Conservation (phyloP, 345 rosid species). For the Eucalyptus camaldulensis region DNA sequence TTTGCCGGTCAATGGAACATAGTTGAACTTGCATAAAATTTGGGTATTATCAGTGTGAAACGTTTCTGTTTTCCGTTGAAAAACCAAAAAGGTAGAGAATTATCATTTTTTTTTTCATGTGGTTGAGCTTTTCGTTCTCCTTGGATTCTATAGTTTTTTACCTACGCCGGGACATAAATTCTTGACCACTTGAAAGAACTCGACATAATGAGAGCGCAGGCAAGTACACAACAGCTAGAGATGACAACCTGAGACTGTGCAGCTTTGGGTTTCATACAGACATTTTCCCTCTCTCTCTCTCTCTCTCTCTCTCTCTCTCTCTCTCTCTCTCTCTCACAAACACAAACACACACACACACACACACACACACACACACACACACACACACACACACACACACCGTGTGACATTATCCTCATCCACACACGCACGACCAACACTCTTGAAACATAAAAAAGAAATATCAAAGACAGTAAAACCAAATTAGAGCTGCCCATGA, state of each 20-base stretch:
- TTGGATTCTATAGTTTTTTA: constrained; percentile 5
- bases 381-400: not conserved
- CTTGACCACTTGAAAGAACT: constrained; percentile 6
- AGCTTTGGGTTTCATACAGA: constrained; percentile 7
- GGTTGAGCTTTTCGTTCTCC: not conserved
- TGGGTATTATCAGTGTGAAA: not conserved
- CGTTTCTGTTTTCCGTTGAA: not conserved
- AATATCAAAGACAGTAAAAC: not conserved
- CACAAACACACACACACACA: not conserved
- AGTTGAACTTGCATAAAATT: constrained; percentile 14
- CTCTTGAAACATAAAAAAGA: not conserved
- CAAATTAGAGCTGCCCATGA: not conserved
- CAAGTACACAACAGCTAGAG: constrained; percentile 13
- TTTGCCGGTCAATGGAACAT: not conserved
- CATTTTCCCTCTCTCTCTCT: not conserved
- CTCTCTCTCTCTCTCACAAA: no score
- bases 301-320: not conserved
- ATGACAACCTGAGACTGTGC: constrained; percentile 32
- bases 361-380: not conserved
- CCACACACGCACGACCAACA: not conserved
- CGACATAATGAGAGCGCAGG: constrained; percentile 3
- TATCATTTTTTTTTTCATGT: not conserved
- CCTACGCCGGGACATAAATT: constrained; percentile 18
- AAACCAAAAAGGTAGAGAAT: not conserved
- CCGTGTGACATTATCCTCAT: not conserved